phyloP scores from a whole-genome alignment of 139 green algal species.

The Trebouxia sp. region DNA sequence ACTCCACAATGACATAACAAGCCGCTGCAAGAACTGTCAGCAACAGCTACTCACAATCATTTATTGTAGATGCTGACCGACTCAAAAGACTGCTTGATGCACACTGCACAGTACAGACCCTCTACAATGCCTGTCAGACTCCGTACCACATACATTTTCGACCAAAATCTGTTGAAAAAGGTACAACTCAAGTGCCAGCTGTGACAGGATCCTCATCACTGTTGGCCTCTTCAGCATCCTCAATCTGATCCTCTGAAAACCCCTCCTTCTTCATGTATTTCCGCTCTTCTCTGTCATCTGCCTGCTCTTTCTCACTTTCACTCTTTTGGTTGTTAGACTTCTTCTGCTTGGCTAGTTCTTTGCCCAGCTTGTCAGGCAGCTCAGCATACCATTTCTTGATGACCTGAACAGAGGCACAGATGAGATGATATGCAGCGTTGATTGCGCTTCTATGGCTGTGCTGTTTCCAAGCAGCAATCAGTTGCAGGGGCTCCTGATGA shows the following conservation, averaged over 20 bases:
- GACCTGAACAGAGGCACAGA: background rate
- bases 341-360: constrained; percentile 52
- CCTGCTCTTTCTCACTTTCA: background rate
- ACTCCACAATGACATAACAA: no score
- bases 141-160: no score
- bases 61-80: no score
- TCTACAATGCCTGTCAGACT: no score
- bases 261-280: constrained; percentile 28
- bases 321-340: background rate
- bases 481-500: background rate
- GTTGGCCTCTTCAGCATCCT: constrained; percentile 1
- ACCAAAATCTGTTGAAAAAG: no score
- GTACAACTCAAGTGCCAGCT: background rate
- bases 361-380: constrained; percentile 46
- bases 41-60: no score
- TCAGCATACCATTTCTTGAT: constrained; percentile 34
- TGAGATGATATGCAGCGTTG: background rate
- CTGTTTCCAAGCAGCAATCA: background rate
- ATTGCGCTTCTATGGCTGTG: no score
- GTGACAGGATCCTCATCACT: constrained; percentile 12
- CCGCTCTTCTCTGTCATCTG: background rate
- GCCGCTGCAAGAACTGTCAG: no score
- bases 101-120: no score
- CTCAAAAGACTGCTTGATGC: no score
- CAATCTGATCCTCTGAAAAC: constrained; percentile 9